These are phyloP conservation scores for Pyrenopolyporus hunteri DNA, from an alignment of 495 filamentous ascomycete species.

Conservation along the genomic window DNA sequence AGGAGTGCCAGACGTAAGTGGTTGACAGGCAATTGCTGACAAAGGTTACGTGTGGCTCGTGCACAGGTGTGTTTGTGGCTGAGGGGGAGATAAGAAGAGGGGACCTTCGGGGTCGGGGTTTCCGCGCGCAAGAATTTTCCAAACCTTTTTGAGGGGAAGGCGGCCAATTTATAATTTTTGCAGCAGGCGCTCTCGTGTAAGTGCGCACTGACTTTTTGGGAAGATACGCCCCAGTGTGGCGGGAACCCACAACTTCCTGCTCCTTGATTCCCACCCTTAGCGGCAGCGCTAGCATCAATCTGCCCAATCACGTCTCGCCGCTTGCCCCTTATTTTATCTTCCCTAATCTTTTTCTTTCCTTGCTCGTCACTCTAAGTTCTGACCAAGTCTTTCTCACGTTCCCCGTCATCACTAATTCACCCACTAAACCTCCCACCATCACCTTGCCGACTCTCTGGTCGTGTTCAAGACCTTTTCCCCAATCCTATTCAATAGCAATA, in stretches of 20 bases:
- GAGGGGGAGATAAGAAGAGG: conserved; percentile 45
- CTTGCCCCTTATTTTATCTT: conserved; percentile 39
- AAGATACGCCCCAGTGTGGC: conserved; percentile 43
- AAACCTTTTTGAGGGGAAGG: conserved; percentile 55
- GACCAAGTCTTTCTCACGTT: conserved; percentile 40
- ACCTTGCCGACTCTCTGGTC: too few relatives aligned
- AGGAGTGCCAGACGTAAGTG: conserved; percentile 37
- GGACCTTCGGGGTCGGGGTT: conserved; percentile 56
- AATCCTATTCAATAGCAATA: too few relatives aligned
- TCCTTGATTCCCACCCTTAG: conserved; percentile 40
- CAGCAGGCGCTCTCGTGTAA: conserved; percentile 37
- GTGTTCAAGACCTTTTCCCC: too few relatives aligned
- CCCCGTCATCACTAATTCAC: conserved; percentile 27
- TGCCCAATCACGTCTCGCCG: conserved; percentile 53
- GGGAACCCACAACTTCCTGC: conserved; percentile 37
- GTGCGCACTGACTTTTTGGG: conserved; percentile 39
- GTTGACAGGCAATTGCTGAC: conserved; percentile 46
- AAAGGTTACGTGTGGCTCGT: conserved; percentile 44
- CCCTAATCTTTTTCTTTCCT: conserved; percentile 40
- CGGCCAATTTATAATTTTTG: conserved; percentile 56
- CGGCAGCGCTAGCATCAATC: conserved; percentile 51
- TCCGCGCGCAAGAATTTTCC: conserved; percentile 52
- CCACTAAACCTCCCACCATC: conserved; percentile 9
- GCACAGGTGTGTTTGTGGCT: conserved; percentile 42
- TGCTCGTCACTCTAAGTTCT: conserved; percentile 37